Evolutionary conservation across 2,329 filamentous ascomycete species (phyloP), one percentile per base, ranked within the genome.

Genomic region (Neurospora sp.): DNA sequence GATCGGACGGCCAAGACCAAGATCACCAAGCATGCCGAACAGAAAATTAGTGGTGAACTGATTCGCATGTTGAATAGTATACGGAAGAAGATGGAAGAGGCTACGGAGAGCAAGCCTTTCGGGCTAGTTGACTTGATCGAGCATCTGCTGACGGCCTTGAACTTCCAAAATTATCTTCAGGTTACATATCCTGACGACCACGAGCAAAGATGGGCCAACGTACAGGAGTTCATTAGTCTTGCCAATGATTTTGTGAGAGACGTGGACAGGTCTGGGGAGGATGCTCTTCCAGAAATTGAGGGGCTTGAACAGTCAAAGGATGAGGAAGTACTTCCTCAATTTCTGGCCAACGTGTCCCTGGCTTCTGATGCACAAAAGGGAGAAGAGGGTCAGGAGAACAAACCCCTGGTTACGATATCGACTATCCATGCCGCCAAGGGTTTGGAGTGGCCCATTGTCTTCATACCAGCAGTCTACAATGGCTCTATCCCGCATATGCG

Each of bases 401-500:
- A 84, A 38, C 83, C 87, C 1, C 84, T 92, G 74, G 88, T 98
- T 23, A 97, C 94, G 0, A 93, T 99, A 33, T 97, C 93, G 6
- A 99, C 95, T 0, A 97, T 99, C 11, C 95, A 99, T 78, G 93
- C 94, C 0, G 93, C 95, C 2, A 99, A 99, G 79, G 95, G 95
- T 3, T 84, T 99, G 0, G 95, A 99, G 79, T 99, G 96, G 96
- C 95, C 95, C 0, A 86, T 97, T 1, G 93, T 98, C 0, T 98
- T 98, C 78, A 89, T 98, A 17, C 94, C 96, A 6, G 92, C 92
- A 1, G 91, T 93, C 36, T 97, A 97, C 77, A 89, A 93, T 66
- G 96, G 95, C 0, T 95, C 91, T 2, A 96, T 98, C 71, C 95
- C 95, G 4, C 95, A 98, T 78, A 91, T 90, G 1, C 87, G 94